phyloP scores from a whole-genome alignment of 495 filamentous ascomycete species.

The Neurospora intermedia region DNA sequence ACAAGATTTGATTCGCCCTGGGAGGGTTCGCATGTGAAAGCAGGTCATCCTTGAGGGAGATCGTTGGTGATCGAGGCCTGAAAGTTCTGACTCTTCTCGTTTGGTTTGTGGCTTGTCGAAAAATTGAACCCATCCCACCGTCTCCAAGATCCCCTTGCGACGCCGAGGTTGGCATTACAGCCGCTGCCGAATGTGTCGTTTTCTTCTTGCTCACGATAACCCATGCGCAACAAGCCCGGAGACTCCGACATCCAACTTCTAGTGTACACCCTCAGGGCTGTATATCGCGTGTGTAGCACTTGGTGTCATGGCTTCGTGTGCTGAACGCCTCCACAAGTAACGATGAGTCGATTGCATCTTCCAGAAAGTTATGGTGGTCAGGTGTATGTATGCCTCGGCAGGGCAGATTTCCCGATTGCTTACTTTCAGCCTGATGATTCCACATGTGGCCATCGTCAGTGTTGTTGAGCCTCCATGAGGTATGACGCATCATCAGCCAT shows the following conservation, averaged over 20 bases:
- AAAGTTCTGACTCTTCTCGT: background rate
- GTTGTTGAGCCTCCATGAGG: background rate
- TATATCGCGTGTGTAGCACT: constrained; percentile 35
- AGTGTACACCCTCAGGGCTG: constrained; percentile 30
- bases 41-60: background rate
- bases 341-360: background rate
- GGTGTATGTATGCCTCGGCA: background rate
- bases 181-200: background rate
- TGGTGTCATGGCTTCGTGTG: background rate
- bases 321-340: background rate
- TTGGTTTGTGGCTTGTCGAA: background rate
- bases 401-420: background rate
- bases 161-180: background rate
- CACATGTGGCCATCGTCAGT: background rate
- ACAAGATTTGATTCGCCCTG: background rate
- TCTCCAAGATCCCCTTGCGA: background rate
- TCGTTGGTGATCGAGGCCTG: background rate
- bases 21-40: background rate
- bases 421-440: background rate
- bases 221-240: background rate
- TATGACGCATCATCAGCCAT: background rate
- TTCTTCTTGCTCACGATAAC: background rate
- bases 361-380: background rate
- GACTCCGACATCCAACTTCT: constrained; percentile 44
- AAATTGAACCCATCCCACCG: background rate